Conservation (phyloP, 2,329 filamentous ascomycete species). For the Talaromyces amestolkiae region DNA sequence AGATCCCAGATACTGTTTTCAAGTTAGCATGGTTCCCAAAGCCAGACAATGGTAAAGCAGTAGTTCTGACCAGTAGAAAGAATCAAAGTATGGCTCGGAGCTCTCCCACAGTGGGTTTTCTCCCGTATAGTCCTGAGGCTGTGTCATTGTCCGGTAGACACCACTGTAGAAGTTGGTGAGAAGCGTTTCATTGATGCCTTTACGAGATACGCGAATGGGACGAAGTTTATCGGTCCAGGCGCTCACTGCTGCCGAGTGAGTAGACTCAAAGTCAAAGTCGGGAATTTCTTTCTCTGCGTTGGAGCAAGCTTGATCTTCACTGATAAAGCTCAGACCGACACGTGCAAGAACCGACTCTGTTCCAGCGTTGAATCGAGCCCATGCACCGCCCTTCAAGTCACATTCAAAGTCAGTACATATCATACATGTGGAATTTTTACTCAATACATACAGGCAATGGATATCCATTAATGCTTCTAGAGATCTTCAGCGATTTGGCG, state of each 20-base stretch:
- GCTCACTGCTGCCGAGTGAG: slow-evolving; percentile 51
- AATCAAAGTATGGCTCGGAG: slow-evolving; percentile 66
- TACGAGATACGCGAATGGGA: slow-evolving; percentile 37
- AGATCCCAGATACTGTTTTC: slow-evolving; percentile 57
- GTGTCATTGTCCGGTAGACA: slow-evolving; percentile 66
- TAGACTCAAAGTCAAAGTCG: slow-evolving; percentile 58
- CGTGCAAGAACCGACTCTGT: slow-evolving; percentile 57
- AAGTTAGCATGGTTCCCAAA: neutral
- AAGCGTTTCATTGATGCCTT: slow-evolving; percentile 30
- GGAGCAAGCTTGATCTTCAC: slow-evolving; percentile 61
- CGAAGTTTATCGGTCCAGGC: slow-evolving; percentile 59
- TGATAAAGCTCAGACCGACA: slow-evolving; percentile 68
- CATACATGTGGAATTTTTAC: neutral
- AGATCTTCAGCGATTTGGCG: slow-evolving; percentile 54
- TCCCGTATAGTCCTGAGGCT: slow-evolving; percentile 67
- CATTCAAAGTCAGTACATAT: neutral
- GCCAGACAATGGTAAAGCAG: neutral
- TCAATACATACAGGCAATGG: slow-evolving; percentile 37
- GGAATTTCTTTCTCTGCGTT: slow-evolving; percentile 68
- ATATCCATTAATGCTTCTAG: slow-evolving; percentile 59
- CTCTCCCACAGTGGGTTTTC: slow-evolving; percentile 66
- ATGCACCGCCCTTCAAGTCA: slow-evolving; percentile 54
- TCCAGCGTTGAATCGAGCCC: slow-evolving; percentile 59
- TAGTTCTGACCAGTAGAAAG: slow-evolving; percentile 53
- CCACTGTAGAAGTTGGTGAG: slow-evolving; percentile 63